Conservation (phyloP, 2,329 filamentous ascomycete genomes). For the Fusarium transvaalense region DNA sequence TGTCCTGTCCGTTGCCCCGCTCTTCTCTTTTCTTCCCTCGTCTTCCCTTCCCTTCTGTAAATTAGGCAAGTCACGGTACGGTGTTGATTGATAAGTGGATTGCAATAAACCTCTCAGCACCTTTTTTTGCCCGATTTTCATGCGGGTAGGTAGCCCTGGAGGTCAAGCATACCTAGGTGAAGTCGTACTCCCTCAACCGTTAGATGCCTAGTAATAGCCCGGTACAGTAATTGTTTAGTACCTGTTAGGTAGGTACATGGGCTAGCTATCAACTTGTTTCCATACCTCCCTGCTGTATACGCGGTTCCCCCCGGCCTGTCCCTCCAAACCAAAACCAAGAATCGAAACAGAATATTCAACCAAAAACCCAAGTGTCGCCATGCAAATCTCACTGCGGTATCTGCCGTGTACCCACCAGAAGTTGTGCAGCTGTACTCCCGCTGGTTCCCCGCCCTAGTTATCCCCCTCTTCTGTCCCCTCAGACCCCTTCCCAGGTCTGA, state of each 20-base stretch:
- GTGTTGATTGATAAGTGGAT: background rate
- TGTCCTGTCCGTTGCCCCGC: background rate
- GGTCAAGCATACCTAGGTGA: background rate
- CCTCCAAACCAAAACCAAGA: constrained; percentile 17
- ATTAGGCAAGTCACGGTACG: background rate
- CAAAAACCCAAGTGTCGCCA: background rate
- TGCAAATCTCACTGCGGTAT: constrained; percentile 30
- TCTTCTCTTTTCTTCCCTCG: constrained; percentile 5
- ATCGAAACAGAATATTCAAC: background rate
- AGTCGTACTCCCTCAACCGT: background rate
- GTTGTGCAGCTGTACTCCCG: constrained; percentile 1
- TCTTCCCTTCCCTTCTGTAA: background rate
- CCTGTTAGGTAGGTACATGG: too few species aligned
- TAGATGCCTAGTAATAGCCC: too few species aligned
- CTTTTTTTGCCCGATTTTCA: background rate
- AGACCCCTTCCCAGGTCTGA: background rate
- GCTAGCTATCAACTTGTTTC: background rate
- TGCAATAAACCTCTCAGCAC: background rate
- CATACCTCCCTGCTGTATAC: constrained; percentile 8
- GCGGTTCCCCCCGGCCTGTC: constrained; percentile 18
- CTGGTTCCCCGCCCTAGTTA: background rate
- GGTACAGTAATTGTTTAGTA: too few species aligned
- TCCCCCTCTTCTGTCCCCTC: background rate
- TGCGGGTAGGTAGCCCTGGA: too few species aligned
- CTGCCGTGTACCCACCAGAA: constrained; percentile 32